Percentiles rank a stretch among this genome's conserved stretches.
Conservation (phyloP, 208 protist genomes). For the Plasmodiophora brassicae region DNA sequence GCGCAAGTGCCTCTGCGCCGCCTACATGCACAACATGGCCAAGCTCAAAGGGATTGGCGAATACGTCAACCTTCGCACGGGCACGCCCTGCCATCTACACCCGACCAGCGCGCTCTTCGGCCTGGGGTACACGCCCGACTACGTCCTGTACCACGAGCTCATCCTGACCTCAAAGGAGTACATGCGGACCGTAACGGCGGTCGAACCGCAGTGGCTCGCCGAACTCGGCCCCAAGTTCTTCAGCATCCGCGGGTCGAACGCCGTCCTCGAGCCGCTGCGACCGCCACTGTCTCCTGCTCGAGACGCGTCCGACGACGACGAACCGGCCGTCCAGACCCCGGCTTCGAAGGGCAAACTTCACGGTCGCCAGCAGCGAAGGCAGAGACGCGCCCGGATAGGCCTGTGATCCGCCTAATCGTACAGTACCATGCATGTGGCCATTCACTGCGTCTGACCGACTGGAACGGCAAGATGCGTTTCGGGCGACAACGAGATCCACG, state of each 20-base stretch:
- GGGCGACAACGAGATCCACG: no score
- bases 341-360: no score
- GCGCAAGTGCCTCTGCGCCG: slow-evolving; percentile 81
- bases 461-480: no score
- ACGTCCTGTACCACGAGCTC: slow-evolving; percentile 97
- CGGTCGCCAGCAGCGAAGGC: no score
- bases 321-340: no score
- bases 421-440: no score
- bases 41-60: slow-evolving; percentile 85
- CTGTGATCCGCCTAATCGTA: no score
- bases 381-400: no score
- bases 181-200: slow-evolving; percentile 74
- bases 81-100: slow-evolving; percentile 90
- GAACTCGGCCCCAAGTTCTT: slow-evolving; percentile 80
- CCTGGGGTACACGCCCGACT: slow-evolving; percentile 87
- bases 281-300: no score
- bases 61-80: slow-evolving; percentile 91
- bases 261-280: no score
- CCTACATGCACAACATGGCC: slow-evolving; percentile 91
- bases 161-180: slow-evolving; percentile 92
- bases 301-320: no score
- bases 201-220: slow-evolving; percentile 94
- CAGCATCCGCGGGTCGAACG: slow-evolving; percentile 55
- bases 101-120: slow-evolving; percentile 91
- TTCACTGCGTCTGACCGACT: no score